Evolutionary conservation across 2,329 filamentous ascomycete species (phyloP), one percentile per base, ranked within the genome.

Genomic region (Epichloe sibirici): DNA sequence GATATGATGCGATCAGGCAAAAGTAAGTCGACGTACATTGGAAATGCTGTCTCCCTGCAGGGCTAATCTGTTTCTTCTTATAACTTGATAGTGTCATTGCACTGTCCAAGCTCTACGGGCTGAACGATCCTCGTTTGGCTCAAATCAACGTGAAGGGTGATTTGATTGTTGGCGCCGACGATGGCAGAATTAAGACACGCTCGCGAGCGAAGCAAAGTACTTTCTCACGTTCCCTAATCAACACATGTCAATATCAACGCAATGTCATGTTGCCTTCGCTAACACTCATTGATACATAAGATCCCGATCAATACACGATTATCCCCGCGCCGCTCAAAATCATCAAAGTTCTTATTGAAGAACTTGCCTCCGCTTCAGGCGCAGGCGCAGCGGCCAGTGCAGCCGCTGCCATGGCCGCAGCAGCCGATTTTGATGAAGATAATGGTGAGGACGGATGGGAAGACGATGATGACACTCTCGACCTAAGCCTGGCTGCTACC

Each of bases 1-100:
- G 93, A 12, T 98, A 96, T 61, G 90, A 97, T 62, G 91, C 96
- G 68, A 97, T 97, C 61, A 82, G 90, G 60, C 89, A 96, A 68
- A 98, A 97, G 87, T 90, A 74, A 68, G 83, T 74, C 3, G 11
- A 17, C n/a, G 11, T 11, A n/a, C 28, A 21, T 38, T 43, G 12
- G 5, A 25, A 43, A 43, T 34, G 38, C 25, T 43, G 6, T 2
- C 23, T 28, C 35, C 2, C 17, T 47, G 8, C 34, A 3, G 15
- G 28, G 9, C 38, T 49, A 21, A 49, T 5, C 31, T 42, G 23
- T 38, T 48, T 37, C 38, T 55, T 48, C 69, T 73, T 62, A 74
- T 58, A 31, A 45, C 39, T 15, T 17, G 38, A 6, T 60, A 91
- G 87, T 63, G 88, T 96, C 54, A 91, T 95, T 60, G 93, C 93